Conservation (phyloP, 768 basidiomycete species). For the Lactifluus piperatus region DNA sequence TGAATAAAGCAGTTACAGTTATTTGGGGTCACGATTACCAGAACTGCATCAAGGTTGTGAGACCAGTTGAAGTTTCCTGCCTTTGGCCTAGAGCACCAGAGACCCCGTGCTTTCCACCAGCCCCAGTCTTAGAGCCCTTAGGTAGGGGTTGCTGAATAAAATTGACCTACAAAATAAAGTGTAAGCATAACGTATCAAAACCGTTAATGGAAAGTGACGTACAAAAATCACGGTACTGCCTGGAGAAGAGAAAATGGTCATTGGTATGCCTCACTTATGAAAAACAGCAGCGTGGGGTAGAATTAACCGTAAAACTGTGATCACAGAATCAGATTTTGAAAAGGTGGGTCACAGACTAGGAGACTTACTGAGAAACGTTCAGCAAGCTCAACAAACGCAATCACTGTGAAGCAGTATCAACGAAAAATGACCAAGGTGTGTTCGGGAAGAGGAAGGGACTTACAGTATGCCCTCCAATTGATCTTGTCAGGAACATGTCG, state of each 20-base stretch:
- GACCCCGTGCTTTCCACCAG: conserved; percentile 18
- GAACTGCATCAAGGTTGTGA: conserved; percentile 24
- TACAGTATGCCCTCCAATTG: conserved; percentile 19
- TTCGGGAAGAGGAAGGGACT: not conserved
- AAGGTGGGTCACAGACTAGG: not conserved
- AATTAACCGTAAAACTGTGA: conserved; percentile 17
- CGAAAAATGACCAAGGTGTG: not conserved
- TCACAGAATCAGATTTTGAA: not conserved
- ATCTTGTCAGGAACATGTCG: conserved; percentile 23
- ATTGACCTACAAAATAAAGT: conserved; percentile 17
- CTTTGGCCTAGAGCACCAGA: conserved; percentile 23
- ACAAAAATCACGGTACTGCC: conserved; percentile 17
- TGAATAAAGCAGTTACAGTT: conserved; percentile 1
- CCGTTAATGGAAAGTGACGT: not conserved
- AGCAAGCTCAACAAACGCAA: conserved; percentile 25
- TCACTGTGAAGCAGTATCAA: conserved; percentile 13
- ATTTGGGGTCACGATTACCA: conserved; percentile 20
- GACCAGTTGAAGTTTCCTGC: conserved; percentile 21
- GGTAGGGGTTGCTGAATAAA: conserved; percentile 26
- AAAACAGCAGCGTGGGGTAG: not conserved
- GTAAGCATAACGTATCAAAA: not conserved
- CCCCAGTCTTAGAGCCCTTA: conserved; percentile 21
- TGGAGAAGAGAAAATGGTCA: not conserved
- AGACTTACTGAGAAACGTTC: conserved; percentile 25
- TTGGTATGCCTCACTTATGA: not conserved